Evolutionary conservation across 768 basidiomycete species (phyloP).

Genomic region (Tricholoma hemisulphureum): DNA sequence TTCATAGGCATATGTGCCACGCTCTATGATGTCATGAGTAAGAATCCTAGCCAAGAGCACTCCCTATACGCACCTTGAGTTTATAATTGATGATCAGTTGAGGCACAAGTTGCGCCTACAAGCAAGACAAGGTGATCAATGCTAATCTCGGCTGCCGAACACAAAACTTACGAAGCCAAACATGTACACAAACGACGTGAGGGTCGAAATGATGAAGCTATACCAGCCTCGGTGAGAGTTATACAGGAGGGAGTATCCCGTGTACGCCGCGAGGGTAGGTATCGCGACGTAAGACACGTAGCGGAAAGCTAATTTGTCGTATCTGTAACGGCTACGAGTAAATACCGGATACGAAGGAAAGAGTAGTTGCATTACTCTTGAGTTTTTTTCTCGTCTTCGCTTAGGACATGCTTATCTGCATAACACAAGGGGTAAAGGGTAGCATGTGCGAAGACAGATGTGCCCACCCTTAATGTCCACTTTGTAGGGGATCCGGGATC

Average conservation of each 20-base stretch:
- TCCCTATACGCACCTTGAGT: conserved; percentile 71
- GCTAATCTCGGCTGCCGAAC: not conserved
- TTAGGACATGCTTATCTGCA: conserved; percentile 92
- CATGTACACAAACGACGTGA: conserved; percentile 93
- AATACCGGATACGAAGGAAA: not conserved
- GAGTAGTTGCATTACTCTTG: conserved; percentile 69
- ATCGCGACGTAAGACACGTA: conserved; percentile 90
- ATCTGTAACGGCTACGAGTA: conserved; percentile 43
- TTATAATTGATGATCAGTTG: conserved; percentile 97
- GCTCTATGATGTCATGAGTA: conserved; percentile 47
- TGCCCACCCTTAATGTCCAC: conserved; percentile 75
- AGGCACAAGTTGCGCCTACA: conserved; percentile 83
- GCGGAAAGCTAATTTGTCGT: conserved; percentile 90
- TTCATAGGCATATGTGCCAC: conserved; percentile 99
- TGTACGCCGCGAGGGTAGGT: conserved; percentile 75
- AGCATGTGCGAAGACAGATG: conserved; percentile 12
- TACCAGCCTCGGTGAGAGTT: conserved; percentile 94
- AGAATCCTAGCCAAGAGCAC: not conserved
- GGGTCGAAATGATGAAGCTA: conserved; percentile 89
- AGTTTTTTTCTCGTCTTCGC: conserved; percentile 95
- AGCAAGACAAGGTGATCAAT: conserved; percentile 3
- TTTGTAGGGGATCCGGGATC: conserved; percentile 73
- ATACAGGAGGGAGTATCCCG: conserved; percentile 77
- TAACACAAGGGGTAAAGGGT: conserved; percentile 5
- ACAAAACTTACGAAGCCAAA: conserved; percentile 87